Conservation (phyloP, 2,329 filamentous ascomycete species). For the Cephalotrichum gorgonifer region DNA sequence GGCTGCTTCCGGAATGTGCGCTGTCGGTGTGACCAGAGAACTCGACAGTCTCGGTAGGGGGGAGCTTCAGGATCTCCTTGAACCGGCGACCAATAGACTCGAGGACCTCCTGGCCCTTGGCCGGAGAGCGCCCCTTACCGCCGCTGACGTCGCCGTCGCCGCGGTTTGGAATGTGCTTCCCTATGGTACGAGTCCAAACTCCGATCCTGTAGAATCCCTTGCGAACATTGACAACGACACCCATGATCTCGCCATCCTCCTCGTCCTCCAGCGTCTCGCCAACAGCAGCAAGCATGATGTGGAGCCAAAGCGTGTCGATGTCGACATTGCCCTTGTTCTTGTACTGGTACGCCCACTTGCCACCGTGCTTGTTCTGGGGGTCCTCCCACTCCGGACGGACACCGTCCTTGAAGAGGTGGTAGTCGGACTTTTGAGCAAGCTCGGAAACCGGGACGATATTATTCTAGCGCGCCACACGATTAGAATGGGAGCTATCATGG, state of each 20-base stretch:
- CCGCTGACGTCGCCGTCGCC: constrained; percentile 63
- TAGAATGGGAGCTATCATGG: not conserved
- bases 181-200: constrained; percentile 92
- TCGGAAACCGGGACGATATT: constrained; percentile 96
- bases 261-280: constrained; percentile 96
- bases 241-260: constrained; percentile 95
- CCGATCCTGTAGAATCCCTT: constrained; percentile 97
- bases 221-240: constrained; percentile 96
- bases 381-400: constrained; percentile 99
- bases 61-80: constrained; percentile 83
- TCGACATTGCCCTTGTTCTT: constrained; percentile 88
- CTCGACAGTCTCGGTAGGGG: constrained; percentile 68
- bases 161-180: constrained; percentile 69
- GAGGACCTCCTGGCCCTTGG: constrained; percentile 80
- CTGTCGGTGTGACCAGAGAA: constrained; percentile 96
- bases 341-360: constrained; percentile 98
- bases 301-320: constrained; percentile 92
- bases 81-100: constrained; percentile 78
- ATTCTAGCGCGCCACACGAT: constrained; percentile 52
- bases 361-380: constrained; percentile 95
- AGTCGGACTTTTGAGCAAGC: constrained; percentile 94
- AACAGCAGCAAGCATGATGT: constrained; percentile 92
- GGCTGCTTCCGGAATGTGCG: constrained; percentile 83
- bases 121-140: constrained; percentile 64
- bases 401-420: constrained; percentile 97